Base-by-base conservation (phyloP, 305 asterid genomes). In the Fraxinus baroniana region DNA sequence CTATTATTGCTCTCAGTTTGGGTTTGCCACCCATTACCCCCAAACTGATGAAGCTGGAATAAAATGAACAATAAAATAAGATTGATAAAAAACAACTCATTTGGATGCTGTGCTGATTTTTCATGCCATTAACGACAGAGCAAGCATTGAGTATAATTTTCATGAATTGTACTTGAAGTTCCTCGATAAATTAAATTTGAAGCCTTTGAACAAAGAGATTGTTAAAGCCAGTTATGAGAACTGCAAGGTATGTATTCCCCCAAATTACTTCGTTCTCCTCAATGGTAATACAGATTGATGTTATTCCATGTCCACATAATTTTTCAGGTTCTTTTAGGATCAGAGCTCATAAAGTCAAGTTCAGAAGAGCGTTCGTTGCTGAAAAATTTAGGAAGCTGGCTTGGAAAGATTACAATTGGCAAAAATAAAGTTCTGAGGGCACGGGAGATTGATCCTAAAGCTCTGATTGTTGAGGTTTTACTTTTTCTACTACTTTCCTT, bases 301-400 rank as follows among this genome's bases (percentile, higher is more conserved):
- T 36, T 86, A 20, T 36, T 52, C 79, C 76, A 20, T 81, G 66
- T 80, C 77, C 7, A 33, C 84, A 57, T 78, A 78, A 62, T 83
- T 49, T 83, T 76, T 76, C 93, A 96, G 99, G 99, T 97, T 88
- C 98, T 97, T 86, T 89, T 97, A 82, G 94, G 97, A 83, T 97
- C 98, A 18, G 95, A 95, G 84, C 98, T 97, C 78, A 94, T 95
- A 86, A 97, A 97, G 83, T 92, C 98, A 62, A 95, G 97, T 80
- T 91, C 92, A 26, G 99, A 97, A 86, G 99, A 95, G 89, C 98
- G 99, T 75, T 95, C 98, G 6, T 81, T 95, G 90, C 94, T 97
- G 81, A 97, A 95, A 90, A 95, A 94, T 87, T 90, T 97, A 74
- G 98, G 98, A 84, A 94, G 98, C 92, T 97, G 99, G 99, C 97